These are phyloP conservation scores for Penstemon newberryi DNA, from an alignment of 257 asterid genomes.

Conservation along the genomic window DNA sequence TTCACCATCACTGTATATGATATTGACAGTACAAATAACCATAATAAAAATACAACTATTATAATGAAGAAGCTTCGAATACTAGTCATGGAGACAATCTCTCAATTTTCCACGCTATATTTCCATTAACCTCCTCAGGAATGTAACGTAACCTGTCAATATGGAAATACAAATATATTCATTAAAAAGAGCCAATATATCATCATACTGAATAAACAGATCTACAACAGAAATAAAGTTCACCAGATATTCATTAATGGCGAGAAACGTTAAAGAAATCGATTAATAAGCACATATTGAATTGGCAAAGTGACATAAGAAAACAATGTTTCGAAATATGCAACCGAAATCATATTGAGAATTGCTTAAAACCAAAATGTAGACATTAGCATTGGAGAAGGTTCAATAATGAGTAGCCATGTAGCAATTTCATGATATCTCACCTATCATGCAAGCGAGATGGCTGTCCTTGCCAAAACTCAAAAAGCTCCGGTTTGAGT, in stretches of 20 bases:
- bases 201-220: not conserved
- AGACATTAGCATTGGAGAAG: not conserved
- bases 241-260: not conserved
- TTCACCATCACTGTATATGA: constrained; percentile 25
- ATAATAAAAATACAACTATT: constrained; percentile 21
- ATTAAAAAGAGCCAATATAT: not conserved
- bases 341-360: not conserved
- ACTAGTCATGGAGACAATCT: constrained; percentile 63
- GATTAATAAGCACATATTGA: not conserved
- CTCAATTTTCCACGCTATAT: constrained; percentile 51
- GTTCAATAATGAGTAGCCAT: constrained; percentile 8
- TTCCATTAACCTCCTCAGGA: constrained; percentile 41
- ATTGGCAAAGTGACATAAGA: not conserved
- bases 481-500: constrained; percentile 70
- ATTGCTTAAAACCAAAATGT: not conserved
- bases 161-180: not conserved
- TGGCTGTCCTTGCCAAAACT: constrained; percentile 91
- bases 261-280: not conserved
- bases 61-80: constrained; percentile 39
- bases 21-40: constrained; percentile 12
- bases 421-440: constrained; percentile 9
- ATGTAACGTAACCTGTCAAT: constrained; percentile 50
- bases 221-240: not conserved
- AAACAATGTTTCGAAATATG: not conserved
- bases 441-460: constrained; percentile 73